Evolutionary conservation across 768 basidiomycete species (phyloP).

Genomic region (Lentinula sp.): DNA sequence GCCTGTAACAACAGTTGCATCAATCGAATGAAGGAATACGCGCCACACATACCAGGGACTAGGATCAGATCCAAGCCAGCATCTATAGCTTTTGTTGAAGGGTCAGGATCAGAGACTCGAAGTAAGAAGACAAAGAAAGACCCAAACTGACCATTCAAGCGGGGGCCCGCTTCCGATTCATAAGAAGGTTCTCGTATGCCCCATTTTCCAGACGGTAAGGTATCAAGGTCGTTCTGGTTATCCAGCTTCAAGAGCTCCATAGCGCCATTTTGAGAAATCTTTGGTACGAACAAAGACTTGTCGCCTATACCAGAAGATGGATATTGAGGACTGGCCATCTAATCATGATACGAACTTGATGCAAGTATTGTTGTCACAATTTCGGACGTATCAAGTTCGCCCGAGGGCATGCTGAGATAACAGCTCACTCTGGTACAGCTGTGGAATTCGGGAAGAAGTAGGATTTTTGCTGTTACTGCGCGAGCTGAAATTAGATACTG

Average conservation of each 20-base stretch:
- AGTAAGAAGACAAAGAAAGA: neutral
- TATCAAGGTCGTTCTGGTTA: conserved; percentile 47
- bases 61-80: conserved; percentile 54
- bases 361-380: conserved; percentile 49
- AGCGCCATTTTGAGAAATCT: conserved; percentile 37
- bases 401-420: conserved; percentile 75
- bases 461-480: conserved; percentile 40
- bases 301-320: conserved; percentile 27
- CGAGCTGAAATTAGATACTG: conserved; percentile 27
- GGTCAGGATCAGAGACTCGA: neutral
- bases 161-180: conserved; percentile 33
- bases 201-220: conserved; percentile 61
- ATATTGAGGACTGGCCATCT: neutral
- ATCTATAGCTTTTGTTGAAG: conserved; percentile 26
- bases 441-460: conserved; percentile 46
- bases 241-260: conserved; percentile 71
- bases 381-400: conserved; percentile 55
- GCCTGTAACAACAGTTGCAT: conserved; percentile 29
- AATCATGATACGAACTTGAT: conserved; percentile 34
- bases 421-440: conserved; percentile 53
- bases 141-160: conserved; percentile 44
- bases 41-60: conserved; percentile 47
- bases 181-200: conserved; percentile 65
- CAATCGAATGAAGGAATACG: neutral
- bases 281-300: conserved; percentile 68